Percentiles rank a stretch among this genome's conserved stretches.
Conservation (phyloP, 2,329 filamentous ascomycete genomes). For the Aspergillus sp. region DNA sequence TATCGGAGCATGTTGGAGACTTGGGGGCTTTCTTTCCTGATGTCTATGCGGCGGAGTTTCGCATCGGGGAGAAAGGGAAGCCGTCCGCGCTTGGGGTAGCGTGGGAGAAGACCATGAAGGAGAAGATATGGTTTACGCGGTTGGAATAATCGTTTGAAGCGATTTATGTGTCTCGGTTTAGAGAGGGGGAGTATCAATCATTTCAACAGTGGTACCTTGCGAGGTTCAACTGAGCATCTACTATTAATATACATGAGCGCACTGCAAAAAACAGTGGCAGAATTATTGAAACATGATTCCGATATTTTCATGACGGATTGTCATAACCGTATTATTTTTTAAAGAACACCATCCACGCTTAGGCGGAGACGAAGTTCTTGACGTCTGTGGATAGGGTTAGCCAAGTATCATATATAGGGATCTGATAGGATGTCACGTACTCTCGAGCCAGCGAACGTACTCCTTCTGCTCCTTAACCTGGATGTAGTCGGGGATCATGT, state of each 20-base stretch:
- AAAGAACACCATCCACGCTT: slow-evolving; percentile 21
- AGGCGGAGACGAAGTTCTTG: slow-evolving; percentile 80
- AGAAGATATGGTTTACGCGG: neutral
- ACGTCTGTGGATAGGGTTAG: slow-evolving; percentile 57
- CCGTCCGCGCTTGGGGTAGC: neutral
- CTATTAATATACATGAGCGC: slow-evolving; percentile 1
- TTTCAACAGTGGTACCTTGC: neutral
- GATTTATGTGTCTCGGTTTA: neutral
- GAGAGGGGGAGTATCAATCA: neutral
- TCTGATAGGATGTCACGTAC: slow-evolving; percentile 42
- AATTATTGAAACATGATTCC: slow-evolving; percentile 4
- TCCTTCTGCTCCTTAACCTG: slow-evolving; percentile 98
- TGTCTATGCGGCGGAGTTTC: neutral
- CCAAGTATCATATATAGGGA: neutral
- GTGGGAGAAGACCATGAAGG: neutral
- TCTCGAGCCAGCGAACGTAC: slow-evolving; percentile 85
- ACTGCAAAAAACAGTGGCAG: neutral
- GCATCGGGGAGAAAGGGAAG: neutral
- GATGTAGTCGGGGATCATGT: slow-evolving; percentile 95
- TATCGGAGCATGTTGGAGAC: neutral
- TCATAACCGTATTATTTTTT: neutral
- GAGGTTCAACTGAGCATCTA: slow-evolving; percentile 2
- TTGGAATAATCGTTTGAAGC: neutral
- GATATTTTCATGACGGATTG: neutral
- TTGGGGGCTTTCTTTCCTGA: neutral